Base-by-base conservation (phyloP, 768 basidiomycete species). In the Rubroboletus satanas region DNA sequence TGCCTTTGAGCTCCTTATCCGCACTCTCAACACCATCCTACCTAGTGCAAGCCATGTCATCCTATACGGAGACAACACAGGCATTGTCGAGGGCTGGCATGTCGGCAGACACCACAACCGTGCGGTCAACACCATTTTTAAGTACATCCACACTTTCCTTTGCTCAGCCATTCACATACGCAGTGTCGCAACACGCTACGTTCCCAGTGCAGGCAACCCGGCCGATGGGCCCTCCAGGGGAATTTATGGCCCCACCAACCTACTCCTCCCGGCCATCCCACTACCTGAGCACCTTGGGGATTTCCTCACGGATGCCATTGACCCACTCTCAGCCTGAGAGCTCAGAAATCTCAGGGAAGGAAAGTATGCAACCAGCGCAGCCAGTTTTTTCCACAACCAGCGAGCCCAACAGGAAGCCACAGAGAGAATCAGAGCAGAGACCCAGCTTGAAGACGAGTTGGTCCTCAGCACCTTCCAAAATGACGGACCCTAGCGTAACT, bases 401-500 rank as follows among this genome's bases (percentile, higher is more conserved):
- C 3, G 1, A 0, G 1, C 6, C 6, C 10, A n/a, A 9, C 26
- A 44, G 2, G 26, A 44, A 10, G 28, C 28, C 6, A 5, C 4
- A 0, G 3, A 44, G 28, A 28, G 17, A 44, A 5, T 15, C 7
- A n/a, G 28, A 44, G 28, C 43, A 44, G 26, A 44, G 5, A 3
- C 5, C 17, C 28, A 29, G 28, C 43, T 10, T 0, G 17, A 44
- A 3, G 28, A 44, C 0, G 9, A 44, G 17, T 17, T 44, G 17
- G 15, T 44, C 43, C 17, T 28, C 26, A 44, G 5, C 2, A 2
- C 29, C 5, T 5, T 44, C 5, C 26, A 44, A n/a, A 2, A 11
- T 6, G 0, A 28, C 11, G 0, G 8, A 5, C 5, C 43, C 21
- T n/a, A 11, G 10, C 3, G 0, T 17, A 0, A 10, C 28, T 0